Percentiles rank a stretch among this genome's conserved stretches.
phyloP scores from a whole-genome alignment of 805 yeast species.

The Cyberlindnera mrakii region DNA sequence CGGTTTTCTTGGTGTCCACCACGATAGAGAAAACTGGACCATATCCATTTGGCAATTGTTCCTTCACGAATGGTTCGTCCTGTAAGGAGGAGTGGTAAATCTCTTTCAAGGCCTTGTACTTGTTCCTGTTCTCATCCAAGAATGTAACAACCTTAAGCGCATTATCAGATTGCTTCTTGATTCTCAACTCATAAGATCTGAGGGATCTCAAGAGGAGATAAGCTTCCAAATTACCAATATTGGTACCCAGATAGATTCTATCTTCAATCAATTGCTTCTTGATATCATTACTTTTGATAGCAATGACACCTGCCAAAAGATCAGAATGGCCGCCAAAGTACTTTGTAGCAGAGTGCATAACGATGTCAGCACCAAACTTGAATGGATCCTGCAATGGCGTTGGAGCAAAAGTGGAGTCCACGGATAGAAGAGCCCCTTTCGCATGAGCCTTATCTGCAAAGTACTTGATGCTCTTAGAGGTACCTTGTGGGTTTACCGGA shows the following conservation, averaged over 20 bases:
- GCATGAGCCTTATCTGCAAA: conserved; percentile 70
- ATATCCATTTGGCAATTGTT: conserved; percentile 60
- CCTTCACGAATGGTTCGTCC: conserved; percentile 55
- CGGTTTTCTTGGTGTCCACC: conserved; percentile 43
- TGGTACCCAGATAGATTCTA: conserved; percentile 70
- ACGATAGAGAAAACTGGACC: conserved; percentile 75
- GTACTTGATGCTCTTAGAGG: conserved; percentile 51
- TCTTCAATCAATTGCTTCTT: conserved; percentile 48
- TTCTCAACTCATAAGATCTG: conserved; percentile 73
- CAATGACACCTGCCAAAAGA: conserved; percentile 72
- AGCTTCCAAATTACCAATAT: conserved; percentile 71
- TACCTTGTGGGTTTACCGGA: conserved; percentile 83
- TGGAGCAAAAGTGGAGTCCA: conserved; percentile 92
- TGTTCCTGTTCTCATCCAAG: conserved; percentile 42
- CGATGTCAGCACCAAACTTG: conserved; percentile 75
- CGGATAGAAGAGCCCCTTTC: conserved; percentile 64
- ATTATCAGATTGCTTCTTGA: conserved; percentile 56
- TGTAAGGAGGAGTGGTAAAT: conserved; percentile 77
- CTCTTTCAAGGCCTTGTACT: conserved; percentile 42
- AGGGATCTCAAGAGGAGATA: conserved; percentile 71
- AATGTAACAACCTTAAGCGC: conserved; percentile 57
- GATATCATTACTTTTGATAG: conserved; percentile 49
- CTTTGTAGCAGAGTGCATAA: conserved; percentile 92
- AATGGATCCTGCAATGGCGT: conserved; percentile 84
- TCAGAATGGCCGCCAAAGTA: conserved; percentile 97